Conservation (phyloP, 2,329 filamentous ascomycete species). For the Sporothrix schenckii region DNA sequence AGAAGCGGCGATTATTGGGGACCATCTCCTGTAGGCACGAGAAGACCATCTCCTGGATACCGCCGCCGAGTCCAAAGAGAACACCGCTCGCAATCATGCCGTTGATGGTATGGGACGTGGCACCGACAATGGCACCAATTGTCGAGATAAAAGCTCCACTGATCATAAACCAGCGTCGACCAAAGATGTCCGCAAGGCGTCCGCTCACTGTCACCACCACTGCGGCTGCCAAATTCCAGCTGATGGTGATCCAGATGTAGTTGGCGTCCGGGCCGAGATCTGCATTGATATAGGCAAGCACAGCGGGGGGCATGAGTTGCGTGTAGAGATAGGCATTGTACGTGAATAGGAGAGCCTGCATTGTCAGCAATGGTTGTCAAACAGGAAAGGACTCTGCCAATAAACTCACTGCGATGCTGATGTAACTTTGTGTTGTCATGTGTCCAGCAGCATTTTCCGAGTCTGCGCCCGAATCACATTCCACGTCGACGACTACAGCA, state of each 20-base stretch:
- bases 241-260: slow-evolving; percentile 31
- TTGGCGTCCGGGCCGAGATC: slow-evolving; percentile 29
- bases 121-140: slow-evolving; percentile 46
- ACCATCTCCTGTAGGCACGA: slow-evolving; percentile 44
- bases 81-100: slow-evolving; percentile 47
- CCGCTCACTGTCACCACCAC: slow-evolving; percentile 35
- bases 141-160: slow-evolving; percentile 42
- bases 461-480: background rate
- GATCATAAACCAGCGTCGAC: slow-evolving; percentile 45
- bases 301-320: slow-evolving; percentile 24
- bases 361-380: background rate
- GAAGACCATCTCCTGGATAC: slow-evolving; percentile 48
- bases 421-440: slow-evolving; percentile 6
- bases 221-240: slow-evolving; percentile 30
- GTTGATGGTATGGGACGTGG: slow-evolving; percentile 45
- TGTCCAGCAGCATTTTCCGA: background rate
- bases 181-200: slow-evolving; percentile 47
- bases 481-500: background rate
- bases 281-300: slow-evolving; percentile 30
- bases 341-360: slow-evolving; percentile 32
- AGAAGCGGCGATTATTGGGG: slow-evolving; percentile 43
- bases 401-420: background rate
- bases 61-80: slow-evolving; percentile 46
- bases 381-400: background rate
- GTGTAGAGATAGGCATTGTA: slow-evolving; percentile 31